Conservation (phyloP, 1,139 yeast species). For the Hemisphaericaspora lyxosophila region DNA sequence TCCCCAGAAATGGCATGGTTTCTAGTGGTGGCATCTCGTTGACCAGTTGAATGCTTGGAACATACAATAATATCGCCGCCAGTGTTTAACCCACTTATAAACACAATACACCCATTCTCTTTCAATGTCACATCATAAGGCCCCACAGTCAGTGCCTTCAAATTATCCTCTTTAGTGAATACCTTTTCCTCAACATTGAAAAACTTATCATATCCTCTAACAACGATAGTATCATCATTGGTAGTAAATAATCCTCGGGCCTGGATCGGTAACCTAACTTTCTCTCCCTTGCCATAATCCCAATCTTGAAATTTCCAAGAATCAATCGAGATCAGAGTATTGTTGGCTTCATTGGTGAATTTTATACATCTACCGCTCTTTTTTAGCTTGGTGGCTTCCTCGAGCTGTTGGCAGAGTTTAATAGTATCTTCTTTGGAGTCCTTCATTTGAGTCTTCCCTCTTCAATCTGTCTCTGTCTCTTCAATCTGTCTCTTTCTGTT, state of each 20-base stretch:
- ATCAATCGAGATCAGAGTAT: constrained; percentile 16
- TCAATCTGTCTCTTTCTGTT: no score
- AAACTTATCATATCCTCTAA: constrained; percentile 93
- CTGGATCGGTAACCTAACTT: constrained; percentile 57
- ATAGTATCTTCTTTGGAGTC: constrained; percentile 17
- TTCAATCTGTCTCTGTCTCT: no score
- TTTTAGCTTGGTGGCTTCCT: constrained; percentile 19
- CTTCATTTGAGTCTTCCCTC: no score
- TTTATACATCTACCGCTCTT: constrained; percentile 26
- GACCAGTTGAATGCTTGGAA: constrained; percentile 87
- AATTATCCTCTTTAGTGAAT: constrained; percentile 48
- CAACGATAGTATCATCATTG: constrained; percentile 50
- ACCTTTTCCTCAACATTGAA: constrained; percentile 74
- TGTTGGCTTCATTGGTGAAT: constrained; percentile 19
- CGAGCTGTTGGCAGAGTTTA: constrained; percentile 16
- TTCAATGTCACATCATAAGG: constrained; percentile 82
- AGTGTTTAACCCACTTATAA: constrained; percentile 71
- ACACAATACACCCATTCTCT: constrained; percentile 91
- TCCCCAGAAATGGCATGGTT: constrained; percentile 83
- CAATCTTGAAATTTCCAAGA: constrained; percentile 88
- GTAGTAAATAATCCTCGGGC: constrained; percentile 85
- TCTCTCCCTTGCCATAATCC: constrained; percentile 68
- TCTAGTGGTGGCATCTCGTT: constrained; percentile 46
- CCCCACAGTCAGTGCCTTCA: constrained; percentile 55
- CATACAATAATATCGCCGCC: constrained; percentile 84